Evolutionary conservation across 164 flowering plant genomes (phyloP).

Genomic region (Umbilicus rupestris): DNA sequence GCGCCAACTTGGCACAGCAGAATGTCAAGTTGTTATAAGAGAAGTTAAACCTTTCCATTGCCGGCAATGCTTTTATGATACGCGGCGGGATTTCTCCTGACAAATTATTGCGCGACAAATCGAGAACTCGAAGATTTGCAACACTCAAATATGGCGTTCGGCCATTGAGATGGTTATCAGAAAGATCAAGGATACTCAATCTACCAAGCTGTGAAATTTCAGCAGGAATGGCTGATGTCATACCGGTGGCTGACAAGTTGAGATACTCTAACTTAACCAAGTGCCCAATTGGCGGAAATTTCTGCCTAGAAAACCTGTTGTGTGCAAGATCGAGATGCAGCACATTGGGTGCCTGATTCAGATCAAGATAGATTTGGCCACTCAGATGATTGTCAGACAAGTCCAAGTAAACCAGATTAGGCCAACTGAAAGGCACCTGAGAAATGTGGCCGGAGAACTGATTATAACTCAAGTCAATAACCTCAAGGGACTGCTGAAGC

Average conservation of each 20-base stretch:
- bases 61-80: constrained; percentile 30
- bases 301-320: constrained; percentile 51
- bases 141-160: constrained; percentile 31
- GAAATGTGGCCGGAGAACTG: constrained; percentile 73
- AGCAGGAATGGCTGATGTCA: constrained; percentile 37
- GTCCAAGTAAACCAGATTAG: constrained; percentile 52
- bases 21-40: constrained; percentile 62
- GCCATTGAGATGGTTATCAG: constrained; percentile 52
- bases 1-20: constrained; percentile 36
- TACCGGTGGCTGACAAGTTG: constrained; percentile 51
- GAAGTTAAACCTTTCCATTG: constrained; percentile 59
- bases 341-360: constrained; percentile 43
- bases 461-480: constrained; percentile 65
- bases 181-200: constrained; percentile 56
- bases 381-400: constrained; percentile 66
- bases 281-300: constrained; percentile 30
- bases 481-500: constrained; percentile 41
- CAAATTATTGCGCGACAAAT: constrained; percentile 55
- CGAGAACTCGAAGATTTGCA: constrained; percentile 41
- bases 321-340: constrained; percentile 60
- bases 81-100: constrained; percentile 46
- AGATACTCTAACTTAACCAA: constrained; percentile 50
- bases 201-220: constrained; percentile 32
- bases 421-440: constrained; percentile 54
- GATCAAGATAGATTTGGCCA: constrained; percentile 40